Evolutionary conservation across 2,329 filamentous ascomycete genomes (phyloP).

Genomic region (Colletotrichum incanum): DNA sequence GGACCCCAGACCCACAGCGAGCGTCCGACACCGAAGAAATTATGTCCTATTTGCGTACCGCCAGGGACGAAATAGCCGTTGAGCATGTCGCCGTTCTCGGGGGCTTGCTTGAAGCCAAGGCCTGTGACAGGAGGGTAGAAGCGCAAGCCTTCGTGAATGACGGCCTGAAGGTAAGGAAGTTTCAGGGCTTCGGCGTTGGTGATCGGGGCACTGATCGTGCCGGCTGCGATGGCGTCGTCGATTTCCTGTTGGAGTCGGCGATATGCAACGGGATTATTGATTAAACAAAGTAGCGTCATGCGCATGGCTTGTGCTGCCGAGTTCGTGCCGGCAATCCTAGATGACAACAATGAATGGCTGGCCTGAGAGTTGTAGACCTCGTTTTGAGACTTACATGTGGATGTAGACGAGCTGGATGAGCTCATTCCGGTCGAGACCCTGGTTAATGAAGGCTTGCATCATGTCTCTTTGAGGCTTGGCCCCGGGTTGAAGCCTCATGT

Average conservation of each 20-base stretch:
- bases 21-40: slow-evolving; percentile 69
- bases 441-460: slow-evolving; percentile 58
- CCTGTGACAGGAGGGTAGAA: slow-evolving; percentile 69
- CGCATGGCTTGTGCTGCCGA: slow-evolving; percentile 75
- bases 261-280: slow-evolving; percentile 62
- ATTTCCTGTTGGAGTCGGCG: slow-evolving; percentile 60
- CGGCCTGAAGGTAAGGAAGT: slow-evolving; percentile 70
- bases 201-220: slow-evolving; percentile 55
- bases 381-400: slow-evolving; percentile 51
- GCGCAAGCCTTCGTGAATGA: slow-evolving; percentile 70
- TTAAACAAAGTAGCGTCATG: slow-evolving; percentile 66
- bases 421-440: slow-evolving; percentile 53
- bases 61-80: slow-evolving; percentile 67
- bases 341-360: not conserved
- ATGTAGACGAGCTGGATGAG: slow-evolving; percentile 58
- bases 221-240: slow-evolving; percentile 55
- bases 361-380: not conserved
- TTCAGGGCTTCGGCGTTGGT: slow-evolving; percentile 64
- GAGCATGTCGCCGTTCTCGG: slow-evolving; percentile 66
- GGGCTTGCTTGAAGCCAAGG: slow-evolving; percentile 68
- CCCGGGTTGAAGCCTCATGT: slow-evolving; percentile 47
- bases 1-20: slow-evolving; percentile 68
- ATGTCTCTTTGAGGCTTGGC: slow-evolving; percentile 53
- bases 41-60: slow-evolving; percentile 68
- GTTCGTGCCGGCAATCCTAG: slow-evolving; percentile 72